A percentile compares a stretch with the other conserved stretches of the same genome.
These are phyloP conservation scores for Phaffia tasmanica DNA, from an alignment of 768 basidiomycete species.

Conservation along the genomic window DNA sequence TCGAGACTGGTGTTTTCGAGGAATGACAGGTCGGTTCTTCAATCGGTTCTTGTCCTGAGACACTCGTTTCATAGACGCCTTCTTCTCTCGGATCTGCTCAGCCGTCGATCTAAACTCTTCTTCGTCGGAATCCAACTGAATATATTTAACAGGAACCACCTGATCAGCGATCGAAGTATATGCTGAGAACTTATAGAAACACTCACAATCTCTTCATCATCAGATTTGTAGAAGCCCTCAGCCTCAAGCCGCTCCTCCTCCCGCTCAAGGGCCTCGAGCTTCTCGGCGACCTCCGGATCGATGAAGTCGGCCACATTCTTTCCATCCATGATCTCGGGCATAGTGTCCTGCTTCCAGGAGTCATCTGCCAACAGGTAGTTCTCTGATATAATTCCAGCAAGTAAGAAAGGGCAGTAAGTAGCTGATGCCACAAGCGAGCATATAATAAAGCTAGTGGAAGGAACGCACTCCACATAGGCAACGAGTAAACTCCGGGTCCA, in stretches of 20 bases:
- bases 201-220: constrained; percentile 65
- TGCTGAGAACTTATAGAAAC: not conserved
- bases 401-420: not conserved
- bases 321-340: constrained; percentile 99
- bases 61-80: constrained; percentile 49
- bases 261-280: constrained; percentile 89
- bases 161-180: constrained; percentile 41
- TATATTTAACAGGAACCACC: not conserved
- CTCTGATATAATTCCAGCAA: constrained; percentile 46
- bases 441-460: not conserved
- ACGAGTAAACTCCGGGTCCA: constrained; percentile 80
- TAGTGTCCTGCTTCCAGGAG: constrained; percentile 88
- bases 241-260: constrained; percentile 90
- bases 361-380: constrained; percentile 78
- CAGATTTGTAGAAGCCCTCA: constrained; percentile 89
- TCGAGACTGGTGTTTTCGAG: constrained; percentile 53
- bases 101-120: constrained; percentile 53
- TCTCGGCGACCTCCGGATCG: constrained; percentile 92
- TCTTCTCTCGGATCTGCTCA: constrained; percentile 50
- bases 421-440: not conserved
- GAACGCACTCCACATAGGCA: constrained; percentile 49
- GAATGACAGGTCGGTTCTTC: constrained; percentile 73
- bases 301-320: constrained; percentile 99
- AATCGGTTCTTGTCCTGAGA: constrained; percentile 59
- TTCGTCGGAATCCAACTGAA: constrained; percentile 25